These are phyloP conservation scores for Marasmius sp. DNA, from an alignment of 1,284 basidiomycete genomes.

Conservation along the genomic window DNA sequence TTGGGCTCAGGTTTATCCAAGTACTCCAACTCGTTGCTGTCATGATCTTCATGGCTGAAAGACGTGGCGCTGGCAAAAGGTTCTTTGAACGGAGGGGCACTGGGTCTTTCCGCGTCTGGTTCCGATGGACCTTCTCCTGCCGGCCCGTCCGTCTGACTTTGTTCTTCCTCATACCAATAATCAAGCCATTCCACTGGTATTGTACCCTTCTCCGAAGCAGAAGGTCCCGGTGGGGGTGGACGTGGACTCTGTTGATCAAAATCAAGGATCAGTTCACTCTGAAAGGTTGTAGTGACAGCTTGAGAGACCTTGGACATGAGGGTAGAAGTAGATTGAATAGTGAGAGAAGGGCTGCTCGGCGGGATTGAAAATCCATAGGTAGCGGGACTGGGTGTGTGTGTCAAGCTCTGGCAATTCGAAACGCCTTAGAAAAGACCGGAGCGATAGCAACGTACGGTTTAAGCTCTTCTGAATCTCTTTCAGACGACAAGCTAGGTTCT, in stretches of 20 bases:
- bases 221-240: too few relatives aligned
- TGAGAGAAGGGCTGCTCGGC: too few relatives aligned
- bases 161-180: conserved; percentile 23
- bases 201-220: conserved; percentile 39
- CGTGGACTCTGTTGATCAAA: too few relatives aligned
- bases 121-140: background rate
- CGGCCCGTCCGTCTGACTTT: background rate
- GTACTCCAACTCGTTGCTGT: too few relatives aligned
- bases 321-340: too few relatives aligned
- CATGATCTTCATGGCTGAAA: background rate
- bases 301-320: too few relatives aligned
- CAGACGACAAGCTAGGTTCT: background rate
- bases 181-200: conserved; percentile 38
- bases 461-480: background rate
- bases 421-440: background rate
- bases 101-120: background rate
- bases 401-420: background rate
- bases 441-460: background rate
- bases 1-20: too few relatives aligned
- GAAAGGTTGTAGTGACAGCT: too few relatives aligned
- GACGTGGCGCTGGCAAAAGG: background rate
- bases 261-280: too few relatives aligned
- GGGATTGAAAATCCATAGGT: too few relatives aligned
- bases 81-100: background rate
- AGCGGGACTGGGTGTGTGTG: background rate